Evolutionary conservation across 352 stramenopile species (phyloP).

Genomic region (Phytopythium chamaehyphon): DNA sequence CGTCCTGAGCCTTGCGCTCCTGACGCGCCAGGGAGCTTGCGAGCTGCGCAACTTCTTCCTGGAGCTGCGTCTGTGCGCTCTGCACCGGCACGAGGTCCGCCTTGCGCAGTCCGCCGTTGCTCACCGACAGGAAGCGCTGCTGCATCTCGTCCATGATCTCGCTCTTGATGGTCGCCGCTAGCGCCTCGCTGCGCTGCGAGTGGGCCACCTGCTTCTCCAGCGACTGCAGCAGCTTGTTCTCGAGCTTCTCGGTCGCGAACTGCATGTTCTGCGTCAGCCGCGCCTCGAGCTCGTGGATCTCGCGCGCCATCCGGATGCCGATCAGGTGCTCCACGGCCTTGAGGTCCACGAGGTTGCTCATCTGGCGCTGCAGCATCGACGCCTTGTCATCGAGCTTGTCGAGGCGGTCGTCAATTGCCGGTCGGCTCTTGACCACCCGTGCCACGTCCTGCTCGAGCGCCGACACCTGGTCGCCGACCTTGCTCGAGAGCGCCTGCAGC

Average conservation of each 20-base stretch:
- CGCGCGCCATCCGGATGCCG: constrained; percentile 57
- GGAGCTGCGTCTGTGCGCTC: constrained; percentile 53
- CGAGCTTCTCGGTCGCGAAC: constrained; percentile 64
- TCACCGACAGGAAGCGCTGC: constrained; percentile 19
- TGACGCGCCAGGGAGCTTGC: constrained; percentile 52
- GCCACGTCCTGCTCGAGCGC: constrained; percentile 62
- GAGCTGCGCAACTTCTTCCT: constrained; percentile 58
- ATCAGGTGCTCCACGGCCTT: constrained; percentile 66
- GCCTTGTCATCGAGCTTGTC: constrained; percentile 54
- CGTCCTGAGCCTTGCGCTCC: constrained; percentile 57
- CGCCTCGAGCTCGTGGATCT: constrained; percentile 71
- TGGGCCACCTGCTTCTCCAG: constrained; percentile 45
- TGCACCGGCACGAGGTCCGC: constrained; percentile 47
- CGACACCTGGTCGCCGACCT: constrained; percentile 49
- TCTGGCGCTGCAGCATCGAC: constrained; percentile 44
- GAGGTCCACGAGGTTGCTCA: constrained; percentile 46
- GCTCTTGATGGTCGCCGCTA: constrained; percentile 40
- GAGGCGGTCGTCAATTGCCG: constrained; percentile 55
- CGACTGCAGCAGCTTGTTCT: constrained; percentile 48
- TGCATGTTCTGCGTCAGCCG: constrained; percentile 50
- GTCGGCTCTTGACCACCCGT: constrained; percentile 31
- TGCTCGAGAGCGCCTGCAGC: constrained; percentile 42
- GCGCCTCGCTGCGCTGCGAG: constrained; percentile 46
- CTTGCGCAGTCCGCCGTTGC: constrained; percentile 41
- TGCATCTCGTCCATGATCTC: constrained; percentile 61